A percentile compares a stretch with the other conserved stretches of the same genome.
These are phyloP conservation scores for Aspergillus arachidicola DNA, from an alignment of 2,329 filamentous ascomycete genomes.

Conservation along the genomic window DNA sequence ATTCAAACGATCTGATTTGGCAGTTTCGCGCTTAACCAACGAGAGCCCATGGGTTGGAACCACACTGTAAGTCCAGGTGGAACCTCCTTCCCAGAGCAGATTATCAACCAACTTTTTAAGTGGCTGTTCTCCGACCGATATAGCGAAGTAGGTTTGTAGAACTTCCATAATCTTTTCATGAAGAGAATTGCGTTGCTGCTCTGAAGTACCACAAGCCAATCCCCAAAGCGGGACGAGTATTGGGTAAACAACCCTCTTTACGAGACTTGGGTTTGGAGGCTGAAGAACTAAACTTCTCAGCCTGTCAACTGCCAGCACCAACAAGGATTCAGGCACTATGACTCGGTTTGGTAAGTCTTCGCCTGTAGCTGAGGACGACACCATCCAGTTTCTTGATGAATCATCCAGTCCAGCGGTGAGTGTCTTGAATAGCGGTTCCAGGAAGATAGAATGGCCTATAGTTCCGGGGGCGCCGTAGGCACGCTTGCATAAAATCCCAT, in stretches of 20 bases:
- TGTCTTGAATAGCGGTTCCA: conserved; percentile 43
- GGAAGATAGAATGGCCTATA: conserved; percentile 45
- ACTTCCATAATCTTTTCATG: conserved; percentile 35
- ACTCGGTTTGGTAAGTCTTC: conserved; percentile 11
- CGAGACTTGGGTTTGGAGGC: conserved; percentile 47
- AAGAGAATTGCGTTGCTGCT: conserved; percentile 27
- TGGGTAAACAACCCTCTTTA: conserved; percentile 44
- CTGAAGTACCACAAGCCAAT: conserved; percentile 39
- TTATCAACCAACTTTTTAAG: conserved; percentile 44
- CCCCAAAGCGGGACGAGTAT: conserved; percentile 47
- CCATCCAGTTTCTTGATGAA: conserved; percentile 32
- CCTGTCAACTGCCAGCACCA: conserved; percentile 38
- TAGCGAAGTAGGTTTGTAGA: conserved; percentile 44
- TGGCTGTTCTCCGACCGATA: conserved; percentile 39
- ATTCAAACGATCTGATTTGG: conserved; percentile 24
- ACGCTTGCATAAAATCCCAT: conserved; percentile 46
- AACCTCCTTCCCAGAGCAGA: conserved; percentile 44
- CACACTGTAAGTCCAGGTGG: conserved; percentile 38
- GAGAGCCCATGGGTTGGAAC: conserved; percentile 26
- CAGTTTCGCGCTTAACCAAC: conserved; percentile 28
- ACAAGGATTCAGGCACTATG: conserved; percentile 29
- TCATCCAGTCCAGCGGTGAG: conserved; percentile 36
- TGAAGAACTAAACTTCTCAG: conserved; percentile 40
- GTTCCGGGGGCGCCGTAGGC: conserved; percentile 42
- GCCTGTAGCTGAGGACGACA: background rate